Evolutionary conservation across 352 stramenopile genomes (phyloP), one percentile per base, ranked within the genome.

Genomic region (Phytophthora megakarya): DNA sequence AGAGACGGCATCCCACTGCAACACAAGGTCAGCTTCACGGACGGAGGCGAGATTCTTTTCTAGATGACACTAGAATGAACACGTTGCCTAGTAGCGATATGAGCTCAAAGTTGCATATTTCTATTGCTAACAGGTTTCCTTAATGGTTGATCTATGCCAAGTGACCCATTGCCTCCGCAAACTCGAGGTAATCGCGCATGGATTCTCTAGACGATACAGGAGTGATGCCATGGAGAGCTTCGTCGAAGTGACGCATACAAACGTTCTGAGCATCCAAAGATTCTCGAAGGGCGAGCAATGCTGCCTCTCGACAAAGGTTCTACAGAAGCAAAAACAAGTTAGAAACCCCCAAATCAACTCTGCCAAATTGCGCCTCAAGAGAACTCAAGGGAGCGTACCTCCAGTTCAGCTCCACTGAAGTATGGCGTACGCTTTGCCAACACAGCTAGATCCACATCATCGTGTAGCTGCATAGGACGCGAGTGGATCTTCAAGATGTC

Each of bases 341-440:
- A 54, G 21, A n/a, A 62, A 13, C 19, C 43, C 19, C 35, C 32
- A 15, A n/a, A 21, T 35, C 5, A 18, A 37, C 6, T 33, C 13
- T 16, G 44, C 16, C 19, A 39, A 38, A 23, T 39, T n/a, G n/a
- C n/a, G n/a, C n/a, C n/a, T n/a, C n/a, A n/a, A n/a, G n/a, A n/a
- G n/a, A n/a, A 48, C 8, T 26, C 1, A 15, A 55, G 19, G 22
- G 15, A 33, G 23, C 63, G 22, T 71, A 93, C 88, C 81, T 96
- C 89, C 13, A 97, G 73, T 68, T 97, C 90, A 16, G 90, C 90
- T 25, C 90, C 90, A 22, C 83, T 96, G 55, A 94, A 96, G 47
- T 74, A 80, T 18, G 75, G 47, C 8, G 86, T 91, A 8, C 73
- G 58, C 4, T 53, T 44, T 12, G 86, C 84, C 38, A 97, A 72